Base-by-base conservation (phyloP, 306 rosid genomes). In the Begonia loranthoides region DNA sequence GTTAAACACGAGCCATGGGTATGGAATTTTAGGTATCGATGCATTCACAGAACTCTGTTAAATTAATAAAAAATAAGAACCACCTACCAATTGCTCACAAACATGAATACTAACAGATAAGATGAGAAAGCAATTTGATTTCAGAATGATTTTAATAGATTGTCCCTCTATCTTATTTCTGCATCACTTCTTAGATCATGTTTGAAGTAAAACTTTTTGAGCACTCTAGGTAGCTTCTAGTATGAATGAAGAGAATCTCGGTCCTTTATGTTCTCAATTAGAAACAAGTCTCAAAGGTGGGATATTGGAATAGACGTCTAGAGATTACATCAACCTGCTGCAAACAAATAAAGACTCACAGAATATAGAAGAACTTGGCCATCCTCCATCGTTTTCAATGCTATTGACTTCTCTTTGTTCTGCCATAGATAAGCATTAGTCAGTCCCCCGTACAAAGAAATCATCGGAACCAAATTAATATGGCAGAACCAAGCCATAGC, bases 1-100 rank as follows among this genome's bases (percentile, higher is more conserved):
- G 2, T 92, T 92, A 57, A 92, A 92, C 66, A 92, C 87, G 34
- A 92, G 76, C 99, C 99, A 92, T 17, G 99, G 94, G 71, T 80
- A 82, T 17, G 94, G 84, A 78, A 92, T 92, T 75, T 68, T 80
- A 45, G 84, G 72, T 70, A 70, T 79, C 55, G 70, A 72, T 13
- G 76, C 92, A 70, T 92, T 92, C 33, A 86, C 93, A 0, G 99
- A 92, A 67, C 70, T 92, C 96, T 92, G 57, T 57, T 58, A 9
- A 15, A 51, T 66, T 17, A 19, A 46, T 57, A 58, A 14, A 41
- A 12, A 22, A 56, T 49, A 10, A 65, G 46, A 47, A 41, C 54
- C 14, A 55, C 54, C 39, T 55, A 73, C 15, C n/a, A 74, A 19
- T 10, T 66, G 44, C 63, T 28, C 36, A 28, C 36, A 28, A 28